phyloP scores from a whole-genome alignment of 129 eudicot genomes.

The Ambrosia trifida region DNA sequence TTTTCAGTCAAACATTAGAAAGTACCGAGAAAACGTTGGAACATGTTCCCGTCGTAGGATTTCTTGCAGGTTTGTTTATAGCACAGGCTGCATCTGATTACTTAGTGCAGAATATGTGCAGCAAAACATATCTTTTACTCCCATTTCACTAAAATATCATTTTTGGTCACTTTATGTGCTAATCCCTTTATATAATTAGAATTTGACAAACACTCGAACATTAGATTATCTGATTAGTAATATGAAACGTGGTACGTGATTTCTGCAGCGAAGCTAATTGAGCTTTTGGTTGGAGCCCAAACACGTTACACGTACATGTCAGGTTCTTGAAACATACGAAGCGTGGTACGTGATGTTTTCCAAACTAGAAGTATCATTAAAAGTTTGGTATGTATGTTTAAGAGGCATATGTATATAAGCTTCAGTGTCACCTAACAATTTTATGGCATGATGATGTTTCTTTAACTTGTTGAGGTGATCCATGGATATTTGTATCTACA shows the following conservation, averaged over 20 bases:
- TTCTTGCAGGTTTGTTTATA: constrained; percentile 66
- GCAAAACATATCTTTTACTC: background rate
- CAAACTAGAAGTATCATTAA: background rate
- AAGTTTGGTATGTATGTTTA: constrained; percentile 22
- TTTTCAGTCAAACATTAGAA: constrained; percentile 63
- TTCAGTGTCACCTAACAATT: background rate
- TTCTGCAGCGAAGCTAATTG: constrained; percentile 67
- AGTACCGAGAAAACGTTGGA: constrained; percentile 59
- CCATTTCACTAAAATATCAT: background rate
- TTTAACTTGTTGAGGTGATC: background rate
- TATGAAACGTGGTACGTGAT: constrained; percentile 4
- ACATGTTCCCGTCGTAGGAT: constrained; percentile 75
- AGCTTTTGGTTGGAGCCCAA: constrained; percentile 3
- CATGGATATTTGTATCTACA: constrained; percentile 1
- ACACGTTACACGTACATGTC: constrained; percentile 77
- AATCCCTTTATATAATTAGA: background rate
- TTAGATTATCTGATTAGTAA: background rate
- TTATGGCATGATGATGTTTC: constrained; percentile 16
- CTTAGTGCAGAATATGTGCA: too few relatives aligned
- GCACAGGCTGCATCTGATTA: too few relatives aligned
- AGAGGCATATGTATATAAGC: background rate
- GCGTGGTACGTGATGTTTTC: background rate
- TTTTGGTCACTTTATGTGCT: background rate
- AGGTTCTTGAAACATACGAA: constrained; percentile 55
- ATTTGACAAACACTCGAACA: background rate